Evolutionary conservation across 2,329 filamentous ascomycete species (phyloP), one percentile per base, ranked within the genome.

Genomic region (Lachnellula suecica): DNA sequence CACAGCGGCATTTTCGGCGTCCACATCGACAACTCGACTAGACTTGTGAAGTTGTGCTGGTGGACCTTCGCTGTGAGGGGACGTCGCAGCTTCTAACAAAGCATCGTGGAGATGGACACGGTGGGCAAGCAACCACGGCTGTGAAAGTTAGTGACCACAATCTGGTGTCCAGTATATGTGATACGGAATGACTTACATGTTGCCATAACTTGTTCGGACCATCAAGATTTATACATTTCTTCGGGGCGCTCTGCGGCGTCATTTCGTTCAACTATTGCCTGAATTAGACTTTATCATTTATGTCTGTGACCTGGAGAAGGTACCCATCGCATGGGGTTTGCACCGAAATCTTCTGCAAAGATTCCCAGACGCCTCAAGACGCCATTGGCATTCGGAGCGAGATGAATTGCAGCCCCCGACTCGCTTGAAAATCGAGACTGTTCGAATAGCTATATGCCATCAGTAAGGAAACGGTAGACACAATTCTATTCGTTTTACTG

Each of bases 301-400:
- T 44, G 42, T 15, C 11, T 43, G 17, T 20, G 23, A 13, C n/a
- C 44, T 37, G 5, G 11, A 9, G 5, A n/a, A 37, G 6, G 27
- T 8, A 49, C 48, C 11, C 15, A 44, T 40, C 47, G 37, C 44
- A 29, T 44, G 8, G 47, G 23, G 61, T 56, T 49, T 13, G 74
- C 71, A 2, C 74, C 74, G 38, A 70, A 70, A 0, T 65, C 63
- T 49, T 72, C 69, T 0, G 72, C 68, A 44, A 67, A 64, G 1
- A 79, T 57, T 0, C 76, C 75, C 44, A 78, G 65, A 27, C 73
- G 67, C 10, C 68, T 66, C 4, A 87, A 68, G 2, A 86, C 66
- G 0, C 80, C 79, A 63, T 84, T 83, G 2, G 76, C 71, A 59
- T 87, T 88, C 0, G 84, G 82, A 0, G 79, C 76, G 4, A 87